A percentile compares a stretch with the other conserved stretches of the same genome.
Evolutionary conservation across 176 grass and related monocot genomes (phyloP).

Genomic region (Bothriochloa decipiens): DNA sequence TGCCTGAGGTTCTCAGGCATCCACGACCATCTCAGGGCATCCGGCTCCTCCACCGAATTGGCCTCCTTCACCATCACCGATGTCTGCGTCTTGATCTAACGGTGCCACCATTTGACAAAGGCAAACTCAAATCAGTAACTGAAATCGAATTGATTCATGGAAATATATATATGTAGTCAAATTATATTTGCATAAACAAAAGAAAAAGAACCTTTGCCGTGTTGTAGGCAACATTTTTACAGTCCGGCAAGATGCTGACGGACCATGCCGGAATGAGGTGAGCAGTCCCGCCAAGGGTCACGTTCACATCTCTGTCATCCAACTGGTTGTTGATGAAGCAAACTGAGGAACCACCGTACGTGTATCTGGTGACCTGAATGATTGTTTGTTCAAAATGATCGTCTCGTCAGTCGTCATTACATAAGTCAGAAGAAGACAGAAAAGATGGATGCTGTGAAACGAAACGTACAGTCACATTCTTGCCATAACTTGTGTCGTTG

Average conservation of each 20-base stretch:
- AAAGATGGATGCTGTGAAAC: not conserved
- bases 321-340: constrained; percentile 76
- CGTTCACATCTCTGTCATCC: constrained; percentile 47
- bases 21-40: too few species aligned
- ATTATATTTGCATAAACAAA: not conserved
- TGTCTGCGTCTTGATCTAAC: too few species aligned
- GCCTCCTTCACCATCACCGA: too few species aligned
- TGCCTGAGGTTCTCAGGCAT: too few species aligned
- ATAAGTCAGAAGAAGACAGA: not conserved
- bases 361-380: constrained; percentile 39
- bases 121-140: too few species aligned
- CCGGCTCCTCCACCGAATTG: too few species aligned
- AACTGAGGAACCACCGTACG: constrained; percentile 31
- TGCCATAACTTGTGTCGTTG: constrained; percentile 30
- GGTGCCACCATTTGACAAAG: too few species aligned
- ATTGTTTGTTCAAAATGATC: not conserved
- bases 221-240: constrained; percentile 68
- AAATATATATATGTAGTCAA: too few species aligned
- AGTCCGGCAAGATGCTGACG: constrained; percentile 75
- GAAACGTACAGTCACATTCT: constrained; percentile 36
- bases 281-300: constrained; percentile 43
- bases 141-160: too few species aligned
- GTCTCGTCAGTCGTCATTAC: too few species aligned
- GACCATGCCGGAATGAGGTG: constrained; percentile 78
- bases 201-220: constrained; percentile 58